Conservation (phyloP, 1,284 basidiomycete genomes). For the Ganoderma leucocontextum region DNA sequence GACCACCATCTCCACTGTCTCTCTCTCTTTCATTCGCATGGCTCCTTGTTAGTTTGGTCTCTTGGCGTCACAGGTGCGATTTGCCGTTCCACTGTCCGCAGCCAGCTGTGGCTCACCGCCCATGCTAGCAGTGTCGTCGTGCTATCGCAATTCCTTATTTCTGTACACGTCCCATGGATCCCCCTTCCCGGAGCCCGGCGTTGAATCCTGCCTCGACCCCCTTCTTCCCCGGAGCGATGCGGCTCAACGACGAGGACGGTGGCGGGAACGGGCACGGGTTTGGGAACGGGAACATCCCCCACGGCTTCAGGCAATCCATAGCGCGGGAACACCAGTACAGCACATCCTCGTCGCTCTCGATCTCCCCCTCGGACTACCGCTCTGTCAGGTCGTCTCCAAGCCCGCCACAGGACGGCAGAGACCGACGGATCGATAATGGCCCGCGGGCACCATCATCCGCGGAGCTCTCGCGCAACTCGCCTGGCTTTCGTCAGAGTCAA, state of each 20-base stretch:
- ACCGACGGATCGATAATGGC: slow-evolving; percentile 38
- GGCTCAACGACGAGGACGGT: slow-evolving; percentile 61
- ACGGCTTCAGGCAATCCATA: slow-evolving; percentile 54
- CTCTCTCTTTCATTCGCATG: slow-evolving; percentile 33
- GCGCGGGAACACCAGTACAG: slow-evolving; percentile 62
- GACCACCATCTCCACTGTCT: slow-evolving; percentile 24
- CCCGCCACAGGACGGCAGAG: slow-evolving; percentile 53
- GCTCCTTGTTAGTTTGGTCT: slow-evolving; percentile 36
- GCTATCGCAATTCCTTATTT: slow-evolving; percentile 31
- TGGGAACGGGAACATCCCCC: slow-evolving; percentile 45
- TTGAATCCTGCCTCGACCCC: slow-evolving; percentile 84
- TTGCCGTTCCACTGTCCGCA: not conserved
- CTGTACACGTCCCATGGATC: slow-evolving; percentile 42
- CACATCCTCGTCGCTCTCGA: slow-evolving; percentile 60
- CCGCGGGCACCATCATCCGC: slow-evolving; percentile 41
- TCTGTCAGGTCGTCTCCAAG: slow-evolving; percentile 77
- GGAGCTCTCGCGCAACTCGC: slow-evolving; percentile 54
- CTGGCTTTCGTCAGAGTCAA: slow-evolving; percentile 45
- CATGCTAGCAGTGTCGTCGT: slow-evolving; percentile 36
- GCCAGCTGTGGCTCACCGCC: slow-evolving; percentile 26
- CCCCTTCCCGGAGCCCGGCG: slow-evolving; percentile 76
- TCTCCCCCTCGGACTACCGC: slow-evolving; percentile 69
- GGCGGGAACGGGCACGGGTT: slow-evolving; percentile 37
- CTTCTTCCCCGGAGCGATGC: slow-evolving; percentile 78
- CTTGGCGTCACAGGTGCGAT: slow-evolving; percentile 39